These are phyloP conservation scores for Diaporthe eres DNA, from an alignment of 2,329 filamentous ascomycete species.

Conservation along the genomic window DNA sequence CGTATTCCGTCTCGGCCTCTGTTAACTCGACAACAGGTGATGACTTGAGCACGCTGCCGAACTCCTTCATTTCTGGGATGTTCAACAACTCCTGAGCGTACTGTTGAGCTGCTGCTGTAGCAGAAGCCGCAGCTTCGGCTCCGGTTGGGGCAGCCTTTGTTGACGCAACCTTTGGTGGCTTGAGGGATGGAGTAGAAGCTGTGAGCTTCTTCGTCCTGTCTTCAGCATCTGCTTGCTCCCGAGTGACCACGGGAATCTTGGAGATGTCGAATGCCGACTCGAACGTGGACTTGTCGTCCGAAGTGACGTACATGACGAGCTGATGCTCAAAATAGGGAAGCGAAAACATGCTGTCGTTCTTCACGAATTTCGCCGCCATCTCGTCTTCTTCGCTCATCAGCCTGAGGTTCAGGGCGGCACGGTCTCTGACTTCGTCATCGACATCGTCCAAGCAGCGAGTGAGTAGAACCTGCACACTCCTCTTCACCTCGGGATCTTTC, in stretches of 20 bases:
- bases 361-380: constrained; percentile 88
- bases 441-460: constrained; percentile 96
- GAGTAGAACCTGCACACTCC: constrained; percentile 92
- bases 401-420: constrained; percentile 91
- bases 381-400: constrained; percentile 95
- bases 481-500: constrained; percentile 96
- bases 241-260: constrained; percentile 91
- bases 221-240: constrained; percentile 95
- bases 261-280: constrained; percentile 89
- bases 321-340: constrained; percentile 96
- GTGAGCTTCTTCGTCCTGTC: constrained; percentile 98
- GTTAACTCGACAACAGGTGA: constrained; percentile 89
- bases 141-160: constrained; percentile 78
- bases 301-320: constrained; percentile 96
- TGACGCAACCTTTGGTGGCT: constrained; percentile 87
- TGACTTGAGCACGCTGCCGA: constrained; percentile 93
- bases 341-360: constrained; percentile 97
- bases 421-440: constrained; percentile 97
- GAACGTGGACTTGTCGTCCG: constrained; percentile 89
- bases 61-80: constrained; percentile 92
- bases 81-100: constrained; percentile 89
- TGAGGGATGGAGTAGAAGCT: constrained; percentile 91
- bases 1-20: constrained; percentile 97
- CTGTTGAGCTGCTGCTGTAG: constrained; percentile 86
- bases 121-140: constrained; percentile 81